Evolutionary conservation across 2,329 filamentous ascomycete genomes (phyloP).

Genomic region (Knufia petricola): DNA sequence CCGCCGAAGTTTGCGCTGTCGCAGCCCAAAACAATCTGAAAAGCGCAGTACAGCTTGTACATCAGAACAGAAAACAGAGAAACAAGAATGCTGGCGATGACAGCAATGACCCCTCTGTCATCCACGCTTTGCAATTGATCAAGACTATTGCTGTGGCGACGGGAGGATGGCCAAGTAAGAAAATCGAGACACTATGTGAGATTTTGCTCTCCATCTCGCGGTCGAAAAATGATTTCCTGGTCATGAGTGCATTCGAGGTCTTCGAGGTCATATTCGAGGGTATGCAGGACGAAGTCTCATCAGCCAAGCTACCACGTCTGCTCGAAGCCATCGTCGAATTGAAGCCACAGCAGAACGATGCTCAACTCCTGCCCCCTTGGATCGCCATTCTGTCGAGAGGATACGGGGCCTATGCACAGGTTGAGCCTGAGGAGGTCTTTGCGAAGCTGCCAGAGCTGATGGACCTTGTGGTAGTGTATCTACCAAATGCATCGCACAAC

Average conservation of each 20-base stretch:
- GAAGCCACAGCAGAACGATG: constrained; percentile 84
- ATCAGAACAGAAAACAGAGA: constrained; percentile 57
- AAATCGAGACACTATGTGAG: constrained; percentile 87
- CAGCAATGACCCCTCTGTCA: constrained; percentile 69
- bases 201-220: constrained; percentile 78
- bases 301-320: constrained; percentile 77
- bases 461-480: constrained; percentile 65
- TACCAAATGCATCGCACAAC: constrained; percentile 81
- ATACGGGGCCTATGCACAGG: constrained; percentile 84
- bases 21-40: constrained; percentile 72
- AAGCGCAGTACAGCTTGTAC: constrained; percentile 57
- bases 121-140: constrained; percentile 84
- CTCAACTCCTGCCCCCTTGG: constrained; percentile 90
- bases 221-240: constrained; percentile 89
- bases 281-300: constrained; percentile 78
- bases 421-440: constrained; percentile 85
- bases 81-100: constrained; percentile 37
- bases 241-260: constrained; percentile 91
- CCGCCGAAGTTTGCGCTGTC: constrained; percentile 91
- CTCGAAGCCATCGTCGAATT: constrained; percentile 87
- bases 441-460: constrained; percentile 81
- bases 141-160: constrained; percentile 81
- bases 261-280: constrained; percentile 95
- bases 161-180: constrained; percentile 91
- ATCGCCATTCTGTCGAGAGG: constrained; percentile 89